Conservation (phyloP, 2,329 filamentous ascomycete genomes). For the Epichloe uncinata region DNA sequence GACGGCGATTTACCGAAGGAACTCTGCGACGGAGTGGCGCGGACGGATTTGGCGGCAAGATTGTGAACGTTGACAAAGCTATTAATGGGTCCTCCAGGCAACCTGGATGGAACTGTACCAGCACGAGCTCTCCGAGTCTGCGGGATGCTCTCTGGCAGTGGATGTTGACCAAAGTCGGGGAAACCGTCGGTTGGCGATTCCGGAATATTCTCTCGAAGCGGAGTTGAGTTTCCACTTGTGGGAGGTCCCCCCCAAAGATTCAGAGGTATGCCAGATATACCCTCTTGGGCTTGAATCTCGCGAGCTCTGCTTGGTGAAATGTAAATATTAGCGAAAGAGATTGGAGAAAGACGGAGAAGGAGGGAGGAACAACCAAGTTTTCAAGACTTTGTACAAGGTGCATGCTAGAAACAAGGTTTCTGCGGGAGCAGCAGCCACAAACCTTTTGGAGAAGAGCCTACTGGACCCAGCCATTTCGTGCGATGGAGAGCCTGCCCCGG, state of each 20-base stretch:
- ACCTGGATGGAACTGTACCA: slow-evolving; percentile 89
- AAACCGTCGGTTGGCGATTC: slow-evolving; percentile 95
- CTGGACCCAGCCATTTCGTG: slow-evolving; percentile 65
- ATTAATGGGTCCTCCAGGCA: slow-evolving; percentile 60
- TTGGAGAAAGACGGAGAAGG: not conserved
- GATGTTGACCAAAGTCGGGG: slow-evolving; percentile 69
- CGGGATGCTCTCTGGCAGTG: slow-evolving; percentile 51
- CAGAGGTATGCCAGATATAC: slow-evolving; percentile 52
- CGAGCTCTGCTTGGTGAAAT: slow-evolving; percentile 51
- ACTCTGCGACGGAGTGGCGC: slow-evolving; percentile 75
- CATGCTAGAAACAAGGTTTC: not conserved
- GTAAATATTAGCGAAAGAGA: not conserved
- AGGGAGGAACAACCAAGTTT: not conserved
- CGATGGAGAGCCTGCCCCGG: slow-evolving; percentile 90
- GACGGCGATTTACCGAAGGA: slow-evolving; percentile 61
- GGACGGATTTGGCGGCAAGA: slow-evolving; percentile 61
- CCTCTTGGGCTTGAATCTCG: slow-evolving; percentile 96
- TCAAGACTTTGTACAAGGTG: not conserved
- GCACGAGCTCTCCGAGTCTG: slow-evolving; percentile 72
- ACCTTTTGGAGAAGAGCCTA: slow-evolving; percentile 88
- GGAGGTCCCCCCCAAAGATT: slow-evolving; percentile 94
- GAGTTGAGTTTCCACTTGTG: slow-evolving; percentile 91
- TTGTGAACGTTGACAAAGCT: slow-evolving; percentile 42
- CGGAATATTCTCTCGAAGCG: slow-evolving; percentile 90
- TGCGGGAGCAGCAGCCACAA: slow-evolving; percentile 22